A percentile compares a stretch with the other conserved stretches of the same genome.
Conservation (phyloP, 805 yeast species). For the Hemisphaericaspora nanyangensis region DNA sequence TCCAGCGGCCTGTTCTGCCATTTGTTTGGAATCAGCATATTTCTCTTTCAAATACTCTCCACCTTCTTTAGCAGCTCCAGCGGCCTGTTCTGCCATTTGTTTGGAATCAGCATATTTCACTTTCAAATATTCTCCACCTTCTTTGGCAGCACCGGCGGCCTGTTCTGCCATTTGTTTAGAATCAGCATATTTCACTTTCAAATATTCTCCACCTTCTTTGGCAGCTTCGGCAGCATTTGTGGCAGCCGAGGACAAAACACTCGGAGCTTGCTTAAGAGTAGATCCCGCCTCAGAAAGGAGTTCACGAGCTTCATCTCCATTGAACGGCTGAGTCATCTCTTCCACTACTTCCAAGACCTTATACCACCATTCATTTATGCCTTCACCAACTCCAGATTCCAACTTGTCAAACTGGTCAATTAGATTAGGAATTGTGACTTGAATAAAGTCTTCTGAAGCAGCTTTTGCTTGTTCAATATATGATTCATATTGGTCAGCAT, state of each 20-base stretch:
- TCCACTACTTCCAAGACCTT: not conserved
- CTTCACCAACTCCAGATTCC: slow-evolving; percentile 2
- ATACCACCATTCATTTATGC: slow-evolving; percentile 5
- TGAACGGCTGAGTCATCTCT: not conserved
- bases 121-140: not conserved
- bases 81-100: not conserved
- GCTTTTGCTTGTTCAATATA: slow-evolving; percentile 9
- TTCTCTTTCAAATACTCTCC: no score
- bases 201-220: not conserved
- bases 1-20: no score
- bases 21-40: not conserved
- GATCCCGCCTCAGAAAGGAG: no score
- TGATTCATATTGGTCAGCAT: not conserved
- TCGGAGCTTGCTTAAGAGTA: no score
- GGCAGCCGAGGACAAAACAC: no score
- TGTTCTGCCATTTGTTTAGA: not conserved
- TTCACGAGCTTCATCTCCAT: not conserved
- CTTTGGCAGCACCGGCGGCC: no score
- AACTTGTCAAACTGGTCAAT: slow-evolving; percentile 7
- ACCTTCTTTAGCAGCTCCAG: no score
- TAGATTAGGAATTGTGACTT: slow-evolving; percentile 7
- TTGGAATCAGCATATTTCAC: not conserved
- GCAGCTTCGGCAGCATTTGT: no score
- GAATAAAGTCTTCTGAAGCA: slow-evolving; percentile 13
- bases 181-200: not conserved